Percentiles rank a stretch among this genome's conserved stretches.
These are phyloP conservation scores for Phytophthora kernoviae DNA, from an alignment of 352 stramenopile species.

Conservation along the genomic window DNA sequence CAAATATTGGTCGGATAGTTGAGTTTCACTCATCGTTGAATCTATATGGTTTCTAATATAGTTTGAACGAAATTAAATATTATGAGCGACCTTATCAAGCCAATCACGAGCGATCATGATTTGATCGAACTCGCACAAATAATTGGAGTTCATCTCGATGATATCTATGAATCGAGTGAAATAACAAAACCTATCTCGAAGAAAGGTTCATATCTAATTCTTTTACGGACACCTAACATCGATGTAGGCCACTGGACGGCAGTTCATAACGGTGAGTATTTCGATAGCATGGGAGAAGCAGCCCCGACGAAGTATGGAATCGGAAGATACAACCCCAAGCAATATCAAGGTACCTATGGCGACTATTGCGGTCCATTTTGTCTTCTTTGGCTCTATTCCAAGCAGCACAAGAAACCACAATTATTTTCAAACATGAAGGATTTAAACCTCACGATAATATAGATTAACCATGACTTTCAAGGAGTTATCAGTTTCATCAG, in stretches of 20 bases:
- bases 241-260: constrained; percentile 7
- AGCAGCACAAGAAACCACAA: not conserved
- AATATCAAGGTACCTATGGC: constrained; percentile 9
- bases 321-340: constrained; percentile 6
- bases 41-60: too few species aligned
- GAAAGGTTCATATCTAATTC: constrained; percentile 1
- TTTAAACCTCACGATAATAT: not conserved
- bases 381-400: too few species aligned
- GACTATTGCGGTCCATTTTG: too few species aligned
- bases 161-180: constrained; percentile 5
- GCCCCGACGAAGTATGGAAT: constrained; percentile 1
- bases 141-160: not conserved
- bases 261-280: not conserved
- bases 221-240: not conserved
- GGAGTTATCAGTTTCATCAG: too few species aligned
- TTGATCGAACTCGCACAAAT: not conserved
- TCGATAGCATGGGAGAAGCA: constrained; percentile 14
- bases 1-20: too few species aligned
- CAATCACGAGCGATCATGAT: not conserved
- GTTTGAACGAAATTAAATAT: too few species aligned
- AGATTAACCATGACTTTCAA: constrained; percentile 2
- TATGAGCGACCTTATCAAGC: not conserved
- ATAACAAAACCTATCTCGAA: not conserved
- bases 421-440: not conserved
- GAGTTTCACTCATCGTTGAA: too few species aligned